These are phyloP conservation scores for Helianthus annuus DNA, from an alignment of 129 eudicot genomes.

Conservation along the genomic window HanXRQr2.0-SUNRISE NC_035442.2:117953781-117954280, in stretches of 20 bases:
- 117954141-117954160: no score
- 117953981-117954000: constrained; percentile 67
- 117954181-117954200: background rate
- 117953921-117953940: constrained; percentile 56
- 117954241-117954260: no score
- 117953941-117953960: constrained; percentile 41
- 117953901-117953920: no score
- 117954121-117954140: background rate
- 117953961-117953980: constrained; percentile 60
- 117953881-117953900: no score
- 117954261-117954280: no score
- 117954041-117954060: constrained; percentile 16
- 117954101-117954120: background rate
- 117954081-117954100: background rate
- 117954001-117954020: constrained; percentile 65
- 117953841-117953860: no score
- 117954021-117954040: constrained; percentile 9
- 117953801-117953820: no score
- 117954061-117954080: background rate
- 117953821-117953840: no score
- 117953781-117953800: no score
- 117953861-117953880: no score
- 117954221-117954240: no score
- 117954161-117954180: background rate
- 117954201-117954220: no score